Percentiles rank a stretch among this genome's conserved stretches.
Conservation (phyloP, 441 rosid species). For the Populus trichocarpa region DNA sequence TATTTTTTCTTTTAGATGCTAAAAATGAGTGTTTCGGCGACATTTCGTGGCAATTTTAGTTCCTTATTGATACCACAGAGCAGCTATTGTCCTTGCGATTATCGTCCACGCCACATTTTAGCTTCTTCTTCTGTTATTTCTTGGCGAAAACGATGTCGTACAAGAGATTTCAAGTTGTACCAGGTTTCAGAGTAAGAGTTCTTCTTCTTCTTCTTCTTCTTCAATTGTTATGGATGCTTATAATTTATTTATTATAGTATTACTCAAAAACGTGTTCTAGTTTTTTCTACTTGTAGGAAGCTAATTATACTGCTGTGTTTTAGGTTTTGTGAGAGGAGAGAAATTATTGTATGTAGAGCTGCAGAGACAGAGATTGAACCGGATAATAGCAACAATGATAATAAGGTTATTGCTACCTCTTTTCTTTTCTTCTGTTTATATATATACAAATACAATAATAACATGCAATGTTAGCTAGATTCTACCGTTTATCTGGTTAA, state of each 20-base stretch:
- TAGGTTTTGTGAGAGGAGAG: conserved; percentile 47
- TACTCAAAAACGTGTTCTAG: not conserved
- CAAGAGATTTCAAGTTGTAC: conserved; percentile 26
- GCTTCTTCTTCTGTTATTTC: conserved; percentile 34
- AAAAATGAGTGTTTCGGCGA: conserved; percentile 53
- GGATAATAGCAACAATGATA: conserved; percentile 56
- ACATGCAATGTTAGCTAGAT: not conserved
- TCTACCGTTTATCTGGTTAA: not conserved
- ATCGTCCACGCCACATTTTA: conserved; percentile 49
- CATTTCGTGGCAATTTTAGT: conserved; percentile 49
- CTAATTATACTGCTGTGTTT: conserved; percentile 9
- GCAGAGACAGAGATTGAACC: conserved; percentile 68
- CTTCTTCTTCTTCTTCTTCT: not conserved
- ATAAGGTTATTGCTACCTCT: conserved; percentile 41
- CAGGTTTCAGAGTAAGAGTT: conserved; percentile 43
- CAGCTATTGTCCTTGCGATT: conserved; percentile 39
- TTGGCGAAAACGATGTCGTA: conserved; percentile 19
- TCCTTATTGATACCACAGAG: conserved; percentile 28
- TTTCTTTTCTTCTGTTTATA: not conserved
- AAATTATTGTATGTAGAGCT: conserved; percentile 43
- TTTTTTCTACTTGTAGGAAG: not conserved
- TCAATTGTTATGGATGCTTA: not conserved
- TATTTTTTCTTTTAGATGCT: not conserved
- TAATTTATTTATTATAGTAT: not conserved
- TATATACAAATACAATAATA: not conserved